Conservation (phyloP, 805 yeast species). For the Clavispora asparagi region DNA sequence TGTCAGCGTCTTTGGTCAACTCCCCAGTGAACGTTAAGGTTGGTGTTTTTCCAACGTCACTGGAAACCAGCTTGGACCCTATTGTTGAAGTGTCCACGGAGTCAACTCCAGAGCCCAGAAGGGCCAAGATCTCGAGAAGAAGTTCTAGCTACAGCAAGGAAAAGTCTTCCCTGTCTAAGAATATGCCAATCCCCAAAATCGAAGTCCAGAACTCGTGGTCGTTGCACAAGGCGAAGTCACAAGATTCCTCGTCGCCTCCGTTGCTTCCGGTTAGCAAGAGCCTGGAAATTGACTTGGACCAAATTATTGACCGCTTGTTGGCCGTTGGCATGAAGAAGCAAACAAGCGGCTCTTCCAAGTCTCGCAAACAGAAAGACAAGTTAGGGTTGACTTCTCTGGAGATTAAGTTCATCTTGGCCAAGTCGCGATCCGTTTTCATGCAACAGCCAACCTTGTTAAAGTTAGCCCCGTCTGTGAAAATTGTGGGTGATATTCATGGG, state of each 20-base stretch:
- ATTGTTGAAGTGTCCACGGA: constrained; percentile 19
- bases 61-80: constrained; percentile 15
- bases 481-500: constrained; percentile 82
- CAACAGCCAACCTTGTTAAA: constrained; percentile 62
- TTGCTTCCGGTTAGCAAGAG: constrained; percentile 13
- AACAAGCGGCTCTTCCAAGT: constrained; percentile 6
- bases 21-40: constrained; percentile 9
- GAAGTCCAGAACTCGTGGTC: neutral
- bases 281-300: constrained; percentile 50
- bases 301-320: constrained; percentile 56
- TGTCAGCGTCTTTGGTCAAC: constrained; percentile 23
- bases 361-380: constrained; percentile 32
- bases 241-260: constrained; percentile 22
- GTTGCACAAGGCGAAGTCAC: constrained; percentile 2
- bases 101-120: constrained; percentile 13
- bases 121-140: neutral
- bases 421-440: constrained; percentile 55
- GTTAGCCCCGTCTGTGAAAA: constrained; percentile 72
- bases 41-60: constrained; percentile 1
- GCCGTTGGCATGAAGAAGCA: constrained; percentile 36
- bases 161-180: neutral
- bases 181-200: neutral
- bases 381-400: constrained; percentile 50
- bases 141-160: neutral
- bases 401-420: constrained; percentile 51